Conservation (phyloP, 2,329 filamentous ascomycete species). For the Penicillium sp. region DNA sequence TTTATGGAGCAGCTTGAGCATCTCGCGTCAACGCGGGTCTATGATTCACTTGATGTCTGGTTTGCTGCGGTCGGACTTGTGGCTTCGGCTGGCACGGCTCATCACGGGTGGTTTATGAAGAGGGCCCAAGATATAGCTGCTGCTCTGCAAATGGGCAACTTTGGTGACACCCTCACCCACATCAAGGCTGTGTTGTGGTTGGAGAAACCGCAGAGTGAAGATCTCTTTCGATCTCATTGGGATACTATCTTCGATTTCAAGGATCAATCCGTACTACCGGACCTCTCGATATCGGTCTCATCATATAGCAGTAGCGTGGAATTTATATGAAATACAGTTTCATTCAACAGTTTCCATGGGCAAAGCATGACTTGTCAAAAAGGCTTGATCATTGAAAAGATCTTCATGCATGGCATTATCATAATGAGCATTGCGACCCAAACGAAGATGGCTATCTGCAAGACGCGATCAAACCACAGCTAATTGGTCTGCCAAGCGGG, state of each 20-base stretch:
- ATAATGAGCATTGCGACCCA: not conserved
- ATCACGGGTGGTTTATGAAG: conserved; percentile 20
- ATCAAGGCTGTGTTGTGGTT: conserved; percentile 24
- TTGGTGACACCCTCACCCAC: conserved; percentile 10
- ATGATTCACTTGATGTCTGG: conserved; percentile 42
- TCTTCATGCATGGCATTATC: not conserved
- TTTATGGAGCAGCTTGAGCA: conserved; percentile 33
- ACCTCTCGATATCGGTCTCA: not conserved
- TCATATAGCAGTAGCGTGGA: not conserved
- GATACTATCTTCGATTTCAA: conserved; percentile 10
- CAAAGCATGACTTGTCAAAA: not conserved
- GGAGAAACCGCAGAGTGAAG: conserved; percentile 13
- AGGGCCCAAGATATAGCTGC: conserved; percentile 7
- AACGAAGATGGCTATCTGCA: not conserved
- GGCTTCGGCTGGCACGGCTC: conserved; percentile 18
- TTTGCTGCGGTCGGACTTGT: conserved; percentile 43
- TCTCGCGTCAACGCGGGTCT: conserved; percentile 6
- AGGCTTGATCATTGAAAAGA: not conserved
- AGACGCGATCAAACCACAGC: not conserved
- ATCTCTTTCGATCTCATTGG: conserved; percentile 20
- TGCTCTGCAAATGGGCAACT: conserved; percentile 10
- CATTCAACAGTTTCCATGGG: not conserved
- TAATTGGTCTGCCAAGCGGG: not conserved
- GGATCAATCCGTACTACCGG: not conserved
- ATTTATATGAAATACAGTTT: not conserved